Evolutionary conservation across 2,329 filamentous ascomycete genomes (phyloP), one percentile per base, ranked within the genome.

Genomic region (Talaromyces pinophilus): DNA sequence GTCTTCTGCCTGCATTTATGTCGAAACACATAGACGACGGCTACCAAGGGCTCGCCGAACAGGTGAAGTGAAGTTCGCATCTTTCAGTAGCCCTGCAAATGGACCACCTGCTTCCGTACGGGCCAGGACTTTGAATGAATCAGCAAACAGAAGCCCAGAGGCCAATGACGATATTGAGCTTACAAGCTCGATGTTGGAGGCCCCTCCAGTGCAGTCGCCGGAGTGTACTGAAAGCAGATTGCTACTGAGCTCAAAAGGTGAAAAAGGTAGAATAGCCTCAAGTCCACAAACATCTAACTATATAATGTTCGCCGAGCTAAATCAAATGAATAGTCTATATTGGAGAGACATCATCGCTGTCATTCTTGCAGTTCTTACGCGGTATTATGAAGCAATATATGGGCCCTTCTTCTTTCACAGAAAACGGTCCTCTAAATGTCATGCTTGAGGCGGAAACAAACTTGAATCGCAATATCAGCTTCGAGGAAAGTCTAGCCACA

Each of bases 361-460:
- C 85, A 0, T 87, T 87, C 66, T 74, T 87, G 0, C 84, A 87
- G 65, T 79, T 86, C 40, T 35, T 67, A 25, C 60, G 42, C 76
- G 86, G 15, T 80, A 84, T 15, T 77, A 82, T 82, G 68, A 80
- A 81, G 10, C 81, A 82, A 38, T 80, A 85, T 67, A 84, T 86
- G 64, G 85, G 84, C 0, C 83, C 84, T 0, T 85, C 84, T 0
- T 79, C 81, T 17, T 87, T 86, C 70, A 84, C 85, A 0, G 80
- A 86, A 64, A 82, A 81, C 69, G 77, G 81, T 22, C 80, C 80
- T 48, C 81, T 79, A n/a, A 81, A 85, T 62, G 81, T 79, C 42
- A 85, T 86, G 82, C 80, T 86, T 0, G 84, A 87, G 70, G 81
- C 79, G 17, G 79, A 83, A 48, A 72, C 74, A 7, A 75, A 74